Conservation (phyloP, 805 yeast genomes). For the Sungouiella thailandica region DNA sequence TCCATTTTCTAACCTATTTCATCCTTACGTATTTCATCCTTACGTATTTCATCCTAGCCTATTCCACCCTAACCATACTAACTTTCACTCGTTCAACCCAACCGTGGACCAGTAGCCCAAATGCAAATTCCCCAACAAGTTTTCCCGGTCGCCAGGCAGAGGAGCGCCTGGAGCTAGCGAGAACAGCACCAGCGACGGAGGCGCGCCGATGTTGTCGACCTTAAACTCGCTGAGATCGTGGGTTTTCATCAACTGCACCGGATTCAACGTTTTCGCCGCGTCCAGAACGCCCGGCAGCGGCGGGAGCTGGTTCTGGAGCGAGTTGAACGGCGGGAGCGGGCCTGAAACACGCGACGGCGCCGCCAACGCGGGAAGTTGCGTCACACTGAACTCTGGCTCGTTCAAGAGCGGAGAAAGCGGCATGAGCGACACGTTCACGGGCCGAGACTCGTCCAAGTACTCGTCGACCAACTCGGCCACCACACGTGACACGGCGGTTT, state of each 20-base stretch:
- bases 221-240: constrained; percentile 8
- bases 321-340: constrained; percentile 33
- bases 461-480: constrained; percentile 5
- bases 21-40: no score
- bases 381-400: constrained; percentile 22
- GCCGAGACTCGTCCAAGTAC: constrained; percentile 2
- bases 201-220: constrained; percentile 4
- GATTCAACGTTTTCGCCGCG: constrained; percentile 2
- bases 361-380: constrained; percentile 12
- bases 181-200: constrained; percentile 1
- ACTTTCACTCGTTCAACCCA: not conserved
- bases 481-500: constrained; percentile 2
- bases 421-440: constrained; percentile 10
- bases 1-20: no score
- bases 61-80: no score
- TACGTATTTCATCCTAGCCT: no score
- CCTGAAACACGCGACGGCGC: constrained; percentile 1
- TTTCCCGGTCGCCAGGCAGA: not conserved
- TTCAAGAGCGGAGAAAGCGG: constrained; percentile 28
- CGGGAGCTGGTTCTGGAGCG: constrained; percentile 32
- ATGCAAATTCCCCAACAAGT: constrained; percentile 1
- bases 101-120: not conserved
- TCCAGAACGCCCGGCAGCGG: constrained; percentile 17
- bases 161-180: not conserved
- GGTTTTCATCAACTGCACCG: constrained; percentile 5